Base-by-base conservation (phyloP, 2,329 filamentous ascomycete genomes). In the Clarireedia paspali region DNA sequence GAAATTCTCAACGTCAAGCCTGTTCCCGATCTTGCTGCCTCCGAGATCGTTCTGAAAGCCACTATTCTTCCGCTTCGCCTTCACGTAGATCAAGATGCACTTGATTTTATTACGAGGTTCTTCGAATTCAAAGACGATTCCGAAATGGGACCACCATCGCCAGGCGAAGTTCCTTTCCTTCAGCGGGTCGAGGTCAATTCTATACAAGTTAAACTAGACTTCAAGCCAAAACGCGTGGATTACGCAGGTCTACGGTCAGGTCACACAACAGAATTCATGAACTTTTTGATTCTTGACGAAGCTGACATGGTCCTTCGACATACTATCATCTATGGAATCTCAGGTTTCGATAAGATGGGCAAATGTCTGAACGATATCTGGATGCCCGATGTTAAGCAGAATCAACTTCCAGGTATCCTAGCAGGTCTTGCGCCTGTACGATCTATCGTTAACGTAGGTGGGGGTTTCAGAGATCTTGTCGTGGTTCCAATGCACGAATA, bases 171-270 rank as follows among this genome's bases (percentile, higher is more conserved):
- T 6, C 89, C 90, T 0, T 99, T 96, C 70, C 76, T 99, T 1
- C 92, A 97, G 68, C 82, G 94, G 53, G 86, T 90, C 1, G 94
- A 97, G 72, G 79, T 99, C 47, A 88, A 89, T 61, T 83, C 88
- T 4, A 82, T 99, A 24, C 85, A 85, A 2, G 80, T 99, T 55
- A 91, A 88, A 66, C 82, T 95, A 3, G 94, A 99, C 71, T 99
- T 99, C 74, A 99, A 99, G 70, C 94, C 94, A 7, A 97, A 99
- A 72, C 84, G 90, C n/a, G 89, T 99, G 17, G 92, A 99, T 70
- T 99, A 99, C 64, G 89, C 85, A 0, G 91, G 91, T 3, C 80
- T 99, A 3, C 85, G 91, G 26, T 96, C 94, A 1, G 94, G 94
- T 1, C 90, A 89, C 62, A 97, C 94, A 0, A 95, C 90, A 0